Percentiles rank a stretch among this genome's conserved stretches.
Conservation (phyloP, 441 rosid genomes). For the Arabidopsis hybrid region DNA sequence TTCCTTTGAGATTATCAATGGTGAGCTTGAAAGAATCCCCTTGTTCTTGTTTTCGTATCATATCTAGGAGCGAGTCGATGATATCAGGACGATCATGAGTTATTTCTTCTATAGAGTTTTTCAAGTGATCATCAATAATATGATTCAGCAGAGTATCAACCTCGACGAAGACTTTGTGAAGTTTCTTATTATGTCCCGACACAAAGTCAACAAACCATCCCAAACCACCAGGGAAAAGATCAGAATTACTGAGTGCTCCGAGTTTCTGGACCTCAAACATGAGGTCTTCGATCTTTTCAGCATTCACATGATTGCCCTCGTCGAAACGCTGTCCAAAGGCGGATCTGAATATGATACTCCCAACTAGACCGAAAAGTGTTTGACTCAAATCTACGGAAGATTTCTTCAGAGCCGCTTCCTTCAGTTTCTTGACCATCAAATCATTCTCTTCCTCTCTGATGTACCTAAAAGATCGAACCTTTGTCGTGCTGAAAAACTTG, state of each 20-base stretch:
- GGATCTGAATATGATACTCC: conserved; percentile 44
- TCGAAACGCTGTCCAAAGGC: conserved; percentile 45
- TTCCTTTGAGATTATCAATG: conserved; percentile 49
- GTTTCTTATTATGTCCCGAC: not conserved
- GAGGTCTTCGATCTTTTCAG: conserved; percentile 35
- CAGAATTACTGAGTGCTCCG: not conserved
- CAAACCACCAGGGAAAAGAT: conserved; percentile 1
- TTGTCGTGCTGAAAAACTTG: conserved; percentile 51
- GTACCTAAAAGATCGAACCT: conserved; percentile 47
- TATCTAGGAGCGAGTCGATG: conserved; percentile 53
- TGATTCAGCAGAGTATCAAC: conserved; percentile 1
- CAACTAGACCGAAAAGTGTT: conserved; percentile 39
- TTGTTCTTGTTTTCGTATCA: conserved; percentile 44
- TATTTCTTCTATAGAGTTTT: not conserved
- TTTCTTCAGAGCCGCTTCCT: conserved; percentile 33
- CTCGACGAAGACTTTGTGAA: not conserved
- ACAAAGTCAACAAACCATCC: conserved; percentile 13
- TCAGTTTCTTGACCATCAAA: conserved; percentile 42
- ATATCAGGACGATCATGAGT: conserved; percentile 43
- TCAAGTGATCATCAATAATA: conserved; percentile 3
- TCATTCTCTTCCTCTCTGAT: conserved; percentile 53
- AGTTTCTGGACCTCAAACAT: conserved; percentile 36
- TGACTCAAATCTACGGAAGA: conserved; percentile 46
- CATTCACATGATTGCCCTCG: conserved; percentile 32
- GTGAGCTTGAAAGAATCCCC: conserved; percentile 36